These are phyloP conservation scores for Kalanchoe fedtschenkoi DNA, from an alignment of 164 flowering plant species.

Conservation along the genomic window DNA sequence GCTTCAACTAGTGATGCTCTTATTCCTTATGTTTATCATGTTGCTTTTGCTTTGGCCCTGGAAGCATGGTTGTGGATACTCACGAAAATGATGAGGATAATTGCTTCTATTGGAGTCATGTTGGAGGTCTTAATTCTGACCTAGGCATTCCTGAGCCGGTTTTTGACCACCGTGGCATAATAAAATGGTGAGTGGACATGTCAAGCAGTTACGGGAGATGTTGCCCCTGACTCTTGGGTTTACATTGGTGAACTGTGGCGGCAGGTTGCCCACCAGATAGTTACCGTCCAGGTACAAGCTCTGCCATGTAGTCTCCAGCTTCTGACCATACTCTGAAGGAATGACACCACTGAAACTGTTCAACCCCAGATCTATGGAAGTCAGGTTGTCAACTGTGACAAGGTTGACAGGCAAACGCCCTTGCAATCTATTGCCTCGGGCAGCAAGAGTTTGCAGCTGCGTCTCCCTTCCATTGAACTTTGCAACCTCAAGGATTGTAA, in stretches of 20 bases:
- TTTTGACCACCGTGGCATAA: not conserved
- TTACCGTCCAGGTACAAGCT: conserved; percentile 2
- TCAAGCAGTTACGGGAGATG: not conserved
- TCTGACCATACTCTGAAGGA: conserved; percentile 3
- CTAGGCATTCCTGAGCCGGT: not conserved
- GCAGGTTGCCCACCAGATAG: not conserved
- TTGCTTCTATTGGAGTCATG: too few relatives aligned
- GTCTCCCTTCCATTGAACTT: conserved; percentile 7
- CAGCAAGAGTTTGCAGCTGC: conserved; percentile 23
- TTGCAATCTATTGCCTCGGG: conserved; percentile 14
- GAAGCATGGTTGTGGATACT: too few relatives aligned
- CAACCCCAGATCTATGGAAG: not conserved
- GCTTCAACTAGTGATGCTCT: too few relatives aligned
- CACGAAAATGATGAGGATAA: too few relatives aligned
- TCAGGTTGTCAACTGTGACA: not conserved
- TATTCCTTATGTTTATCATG: too few relatives aligned
- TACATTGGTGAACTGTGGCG: not conserved
- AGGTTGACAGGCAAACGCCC: not conserved
- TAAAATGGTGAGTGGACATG: too few relatives aligned
- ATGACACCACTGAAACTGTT: not conserved
- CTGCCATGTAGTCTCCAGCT: conserved; percentile 3
- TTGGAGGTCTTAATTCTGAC: too few relatives aligned
- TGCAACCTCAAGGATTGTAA: conserved; percentile 16
- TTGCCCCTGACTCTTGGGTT: not conserved
- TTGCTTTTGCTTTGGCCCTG: too few relatives aligned